Evolutionary conservation across 2,329 filamentous ascomycete species (phyloP), one percentile per base, ranked within the genome.

Genomic region (Chaetomium olivaceum): DNA sequence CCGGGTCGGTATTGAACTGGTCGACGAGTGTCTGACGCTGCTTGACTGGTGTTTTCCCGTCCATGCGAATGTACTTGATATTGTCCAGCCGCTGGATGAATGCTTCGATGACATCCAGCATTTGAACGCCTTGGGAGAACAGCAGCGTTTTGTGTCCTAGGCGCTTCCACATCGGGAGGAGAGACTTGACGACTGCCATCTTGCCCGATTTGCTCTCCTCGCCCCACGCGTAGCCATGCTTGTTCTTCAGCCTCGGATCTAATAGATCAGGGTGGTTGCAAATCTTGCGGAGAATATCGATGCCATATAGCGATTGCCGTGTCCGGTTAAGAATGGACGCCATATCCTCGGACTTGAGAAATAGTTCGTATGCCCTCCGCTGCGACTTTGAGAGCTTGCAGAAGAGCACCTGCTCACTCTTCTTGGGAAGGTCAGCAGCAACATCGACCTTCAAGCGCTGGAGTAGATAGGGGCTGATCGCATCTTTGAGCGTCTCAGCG

Each of bases 211-310:
- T 91, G 57, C 84, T 85, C 0, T 88, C 85, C 68, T 84, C 87
- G 3, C 95, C 95, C 80, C 93, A 98, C 58, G 88, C 83, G 71
- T 94, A 93, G 12, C 85, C 87, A 1, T 83, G 74, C 71, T 90
- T 89, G 62, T 73, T 74, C 66, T 78, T 81, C 19, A 86, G 76
- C 27, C 72, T 76, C 52, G 83, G 91, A 71, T 95, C 88, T 1
- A 90, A 80, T 1, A 99, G 82, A 78, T 99, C 95, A 0, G 96
- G 95, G 73, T 99, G 96, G 69, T 99, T 99, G 81, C 94, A 98
- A 62, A 99, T 94, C 77, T 99, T 99, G 60, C 95, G 89, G 48
- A 99, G 81, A 29, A 93, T 90, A 72, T 97, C 93, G 68, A 99
- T 92, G 8, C 94, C 95, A 72, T 90, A 96, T 0, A 99, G 81